These are phyloP conservation scores for Saturnispora ahearnii DNA, from an alignment of 805 yeast species.

Conservation along the genomic window DNA sequence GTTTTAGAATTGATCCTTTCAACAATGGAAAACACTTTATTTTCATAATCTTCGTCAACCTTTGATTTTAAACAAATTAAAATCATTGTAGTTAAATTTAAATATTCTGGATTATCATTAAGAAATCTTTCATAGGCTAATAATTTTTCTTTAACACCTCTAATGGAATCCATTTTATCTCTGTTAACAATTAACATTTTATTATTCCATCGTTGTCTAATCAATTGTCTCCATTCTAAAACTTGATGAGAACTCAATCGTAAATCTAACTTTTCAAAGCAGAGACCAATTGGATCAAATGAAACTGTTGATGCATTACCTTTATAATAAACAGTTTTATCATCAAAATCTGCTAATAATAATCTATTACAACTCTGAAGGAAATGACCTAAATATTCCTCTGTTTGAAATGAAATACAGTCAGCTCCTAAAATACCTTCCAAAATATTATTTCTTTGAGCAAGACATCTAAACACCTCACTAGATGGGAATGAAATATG, in stretches of 20 bases:
- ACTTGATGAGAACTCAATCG: constrained; percentile 41
- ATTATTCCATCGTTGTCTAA: constrained; percentile 69
- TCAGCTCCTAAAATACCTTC: constrained; percentile 86
- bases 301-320: constrained; percentile 49
- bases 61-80: constrained; percentile 66
- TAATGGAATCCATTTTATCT: constrained; percentile 77
- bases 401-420: constrained; percentile 80
- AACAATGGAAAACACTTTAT: constrained; percentile 66
- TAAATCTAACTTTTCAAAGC: constrained; percentile 46
- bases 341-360: constrained; percentile 72
- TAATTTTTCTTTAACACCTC: constrained; percentile 84
- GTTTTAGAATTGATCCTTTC: constrained; percentile 78
- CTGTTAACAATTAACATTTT: constrained; percentile 72
- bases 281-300: constrained; percentile 71
- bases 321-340: constrained; percentile 48
- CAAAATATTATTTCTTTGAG: constrained; percentile 69
- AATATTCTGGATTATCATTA: constrained; percentile 58
- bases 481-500: constrained; percentile 94
- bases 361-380: constrained; percentile 81
- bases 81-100: constrained; percentile 63
- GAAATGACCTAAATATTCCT: constrained; percentile 90
- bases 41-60: constrained; percentile 55
- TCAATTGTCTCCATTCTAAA: constrained; percentile 53
- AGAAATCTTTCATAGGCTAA: constrained; percentile 79
- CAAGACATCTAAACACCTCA: constrained; percentile 90